Evolutionary conservation across 2,329 filamentous ascomycete genomes (phyloP).

Genomic region (Fusarium luffae): DNA sequence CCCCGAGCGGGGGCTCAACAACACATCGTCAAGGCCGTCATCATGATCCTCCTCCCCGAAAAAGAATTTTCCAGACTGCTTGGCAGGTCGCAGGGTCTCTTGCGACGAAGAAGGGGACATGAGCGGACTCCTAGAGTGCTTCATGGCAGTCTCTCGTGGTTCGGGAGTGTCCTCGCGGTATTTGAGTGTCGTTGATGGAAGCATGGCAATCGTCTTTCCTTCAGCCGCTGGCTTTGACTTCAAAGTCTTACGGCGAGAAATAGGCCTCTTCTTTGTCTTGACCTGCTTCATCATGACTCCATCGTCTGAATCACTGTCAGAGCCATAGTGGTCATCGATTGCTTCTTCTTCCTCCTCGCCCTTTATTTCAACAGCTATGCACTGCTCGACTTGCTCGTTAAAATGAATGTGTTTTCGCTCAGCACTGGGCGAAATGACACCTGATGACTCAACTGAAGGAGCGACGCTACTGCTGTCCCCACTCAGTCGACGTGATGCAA

Average conservation of each 20-base stretch:
- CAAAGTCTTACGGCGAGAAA: conserved; percentile 51
- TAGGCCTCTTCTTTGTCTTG: conserved; percentile 66
- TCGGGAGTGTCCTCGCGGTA: conserved; percentile 83
- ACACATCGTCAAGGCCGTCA: conserved; percentile 59
- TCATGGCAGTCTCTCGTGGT: conserved; percentile 69
- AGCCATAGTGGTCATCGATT: conserved; percentile 62
- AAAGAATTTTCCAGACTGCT: conserved; percentile 71
- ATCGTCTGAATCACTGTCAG: conserved; percentile 78
- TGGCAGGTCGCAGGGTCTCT: conserved; percentile 80
- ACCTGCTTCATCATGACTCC: conserved; percentile 85
- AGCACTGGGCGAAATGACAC: conserved; percentile 69
- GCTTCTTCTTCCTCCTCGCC: conserved; percentile 79
- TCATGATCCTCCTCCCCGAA: conserved; percentile 70
- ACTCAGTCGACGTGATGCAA: conserved; percentile 70
- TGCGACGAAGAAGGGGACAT: conserved; percentile 82
- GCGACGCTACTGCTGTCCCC: conserved; percentile 71
- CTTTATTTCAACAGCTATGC: conserved; percentile 91
- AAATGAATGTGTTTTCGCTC: conserved; percentile 93
- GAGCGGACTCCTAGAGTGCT: conserved; percentile 65
- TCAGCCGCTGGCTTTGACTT: conserved; percentile 62
- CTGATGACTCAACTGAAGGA: conserved; percentile 77
- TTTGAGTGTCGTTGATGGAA: conserved; percentile 89
- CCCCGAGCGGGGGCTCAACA: conserved; percentile 46
- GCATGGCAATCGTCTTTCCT: conserved; percentile 87
- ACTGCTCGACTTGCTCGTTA: conserved; percentile 94